Base-by-base conservation (phyloP, 2,329 filamentous ascomycete genomes). In the Zymoseptoria brevis region DNA sequence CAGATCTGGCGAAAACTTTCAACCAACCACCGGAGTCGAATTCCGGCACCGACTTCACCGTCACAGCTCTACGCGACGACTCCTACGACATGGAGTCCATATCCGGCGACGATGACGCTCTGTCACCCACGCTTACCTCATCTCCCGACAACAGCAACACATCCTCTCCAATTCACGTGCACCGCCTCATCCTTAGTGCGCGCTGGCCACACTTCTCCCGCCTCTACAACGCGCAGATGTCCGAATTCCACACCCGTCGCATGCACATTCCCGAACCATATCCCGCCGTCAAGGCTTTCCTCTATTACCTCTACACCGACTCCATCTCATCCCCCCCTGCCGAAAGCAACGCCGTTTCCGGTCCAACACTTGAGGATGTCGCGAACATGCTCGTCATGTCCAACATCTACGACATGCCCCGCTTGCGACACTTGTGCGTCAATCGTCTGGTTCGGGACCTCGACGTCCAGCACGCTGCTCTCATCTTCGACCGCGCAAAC, bases 251-350 rank as follows among this genome's bases (percentile, higher is more conserved):
- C 72, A 94, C 90, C 16, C 94, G 94, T 70, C 91, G 89, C 74
- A 94, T 99, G 88, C 93, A 99, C 75, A 96, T 99, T 51, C 93
- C 94, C 0, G 95, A 99, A 70, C 92, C 93, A 0, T 97, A 96
- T 74, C 87, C 86, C 1, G 91, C 96, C 0, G 94, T 99, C 53
- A 91, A 90, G 66, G 90, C 93, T 0, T 99, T 99, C 71, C 81
- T 99, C 26, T 93, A 94, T 75, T 99, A 96, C 71, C 83, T 99
- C 1, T 99, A 99, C 75, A 96, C 94, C 0, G 94, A 99, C 74
- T 93, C 87, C 66, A 96, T 99, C 66, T 75, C 76, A 4, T 60
- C 61, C 19, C 67, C 68, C 8, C 66, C 69, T 1, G 58, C 67
- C 41, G 66, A 68, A 56, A 64, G 58, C 45, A 59, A 62, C 41